Evolutionary conservation across 1,284 basidiomycete genomes (phyloP).

Genomic region (Rhodotorula glutinis): DNA sequence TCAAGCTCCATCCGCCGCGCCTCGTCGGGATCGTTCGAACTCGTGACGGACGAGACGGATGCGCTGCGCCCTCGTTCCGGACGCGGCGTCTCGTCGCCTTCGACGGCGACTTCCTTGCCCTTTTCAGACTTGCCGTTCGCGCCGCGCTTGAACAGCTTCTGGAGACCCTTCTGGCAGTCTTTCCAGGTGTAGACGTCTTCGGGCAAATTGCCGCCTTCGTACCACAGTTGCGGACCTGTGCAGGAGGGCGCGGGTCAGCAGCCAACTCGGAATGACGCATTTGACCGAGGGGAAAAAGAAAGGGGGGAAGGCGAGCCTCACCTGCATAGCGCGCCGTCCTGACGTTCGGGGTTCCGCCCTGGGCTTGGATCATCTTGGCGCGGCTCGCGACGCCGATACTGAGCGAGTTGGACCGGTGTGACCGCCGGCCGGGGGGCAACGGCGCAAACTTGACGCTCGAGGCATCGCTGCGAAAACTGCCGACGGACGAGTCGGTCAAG

Average conservation of each 20-base stretch:
- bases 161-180: conserved; percentile 25
- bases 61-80: conserved; percentile 1
- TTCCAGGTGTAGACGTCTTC: conserved; percentile 35
- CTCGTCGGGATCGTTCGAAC: conserved; percentile 7
- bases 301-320: conserved; percentile 5
- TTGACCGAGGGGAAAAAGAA: background rate
- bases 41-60: background rate
- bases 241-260: background rate
- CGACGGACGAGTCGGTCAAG: background rate
- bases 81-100: conserved; percentile 3
- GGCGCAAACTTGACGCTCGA: conserved; percentile 31
- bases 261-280: no score
- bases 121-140: conserved; percentile 1
- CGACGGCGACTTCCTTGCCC: conserved; percentile 1
- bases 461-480: background rate
- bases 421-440: conserved; percentile 24
- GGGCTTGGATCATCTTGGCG: conserved; percentile 31
- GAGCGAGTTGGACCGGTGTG: conserved; percentile 25
- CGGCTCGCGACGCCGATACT: conserved; percentile 33
- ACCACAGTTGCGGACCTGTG: conserved; percentile 37
- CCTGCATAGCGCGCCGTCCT: conserved; percentile 33
- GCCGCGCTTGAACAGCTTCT: conserved; percentile 34
- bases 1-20: conserved; percentile 32
- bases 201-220: conserved; percentile 32
- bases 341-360: conserved; percentile 20